Conservation (phyloP, 208 protist species). For the Perkinsela sp. region DNA sequence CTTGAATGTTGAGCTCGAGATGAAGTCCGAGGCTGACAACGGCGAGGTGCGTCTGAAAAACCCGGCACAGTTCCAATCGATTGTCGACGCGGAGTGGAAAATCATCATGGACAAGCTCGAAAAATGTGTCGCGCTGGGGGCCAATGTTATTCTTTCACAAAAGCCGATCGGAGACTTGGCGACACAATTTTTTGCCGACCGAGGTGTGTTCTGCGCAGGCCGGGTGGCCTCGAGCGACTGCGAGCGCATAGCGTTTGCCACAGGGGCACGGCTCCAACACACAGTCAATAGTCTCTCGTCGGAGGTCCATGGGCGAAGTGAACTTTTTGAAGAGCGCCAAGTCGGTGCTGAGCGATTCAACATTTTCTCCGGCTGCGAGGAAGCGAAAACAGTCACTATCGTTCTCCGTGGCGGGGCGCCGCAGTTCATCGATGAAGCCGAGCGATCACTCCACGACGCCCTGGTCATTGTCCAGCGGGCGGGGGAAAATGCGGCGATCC, state of each 20-base stretch:
- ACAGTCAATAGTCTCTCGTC: conserved; percentile 78
- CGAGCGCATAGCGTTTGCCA: conserved; percentile 76
- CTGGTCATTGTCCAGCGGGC: conserved; percentile 96
- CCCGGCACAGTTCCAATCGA: conserved; percentile 93
- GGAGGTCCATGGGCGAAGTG: conserved; percentile 78
- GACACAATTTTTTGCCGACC: conserved; percentile 99
- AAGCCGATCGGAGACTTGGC: conserved; percentile 98
- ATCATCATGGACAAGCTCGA: conserved; percentile 99
- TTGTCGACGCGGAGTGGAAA: conserved; percentile 99
- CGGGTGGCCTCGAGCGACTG: conserved; percentile 87
- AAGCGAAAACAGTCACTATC: conserved; percentile 62
- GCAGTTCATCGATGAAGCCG: conserved; percentile 97
- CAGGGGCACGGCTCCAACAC: conserved; percentile 84
- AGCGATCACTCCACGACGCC: conserved; percentile 98
- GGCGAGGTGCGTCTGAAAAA: conserved; percentile 94
- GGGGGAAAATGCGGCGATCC: conserved; percentile 79
- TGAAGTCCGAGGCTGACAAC: conserved; percentile 98
- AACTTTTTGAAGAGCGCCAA: conserved; percentile 92
- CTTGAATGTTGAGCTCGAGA: conserved; percentile 99
- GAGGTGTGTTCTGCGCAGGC: conserved; percentile 97
- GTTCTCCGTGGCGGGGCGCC: conserved; percentile 88
- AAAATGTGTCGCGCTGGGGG: conserved; percentile 84
- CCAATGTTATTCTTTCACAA: conserved; percentile 93
- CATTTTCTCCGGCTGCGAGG: conserved; percentile 89
- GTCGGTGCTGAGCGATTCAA: conserved; percentile 93